Evolutionary conservation across 352 stramenopile species (phyloP).

Genomic region (Phytophthora hybrid): DNA sequence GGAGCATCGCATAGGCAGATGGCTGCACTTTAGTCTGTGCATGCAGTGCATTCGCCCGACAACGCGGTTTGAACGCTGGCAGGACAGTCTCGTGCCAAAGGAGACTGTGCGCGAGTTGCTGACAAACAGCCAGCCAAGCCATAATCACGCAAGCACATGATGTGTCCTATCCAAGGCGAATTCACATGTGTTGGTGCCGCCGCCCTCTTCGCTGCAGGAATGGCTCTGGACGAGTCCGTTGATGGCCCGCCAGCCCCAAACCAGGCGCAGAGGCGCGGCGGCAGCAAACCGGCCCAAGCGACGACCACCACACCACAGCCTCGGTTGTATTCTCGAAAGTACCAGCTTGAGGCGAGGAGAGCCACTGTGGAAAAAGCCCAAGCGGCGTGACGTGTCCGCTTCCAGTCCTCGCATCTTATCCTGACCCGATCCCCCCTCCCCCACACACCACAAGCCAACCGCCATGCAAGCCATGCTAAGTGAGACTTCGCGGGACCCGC

Average conservation of each 20-base stretch:
- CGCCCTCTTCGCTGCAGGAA: conserved; percentile 28
- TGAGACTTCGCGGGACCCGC: conserved; percentile 35
- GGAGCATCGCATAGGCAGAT: conserved; percentile 38
- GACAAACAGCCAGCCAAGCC: conserved; percentile 46
- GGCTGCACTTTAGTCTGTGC: conserved; percentile 8
- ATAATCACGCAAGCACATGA: conserved; percentile 46
- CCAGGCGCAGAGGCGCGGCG: conserved; percentile 32
- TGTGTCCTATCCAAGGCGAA: conserved; percentile 40
- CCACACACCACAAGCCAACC: conserved; percentile 1
- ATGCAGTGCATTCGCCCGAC: too few relatives aligned
- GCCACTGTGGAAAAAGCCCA: conserved; percentile 42
- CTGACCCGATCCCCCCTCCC: neutral
- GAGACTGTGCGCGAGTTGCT: conserved; percentile 24
- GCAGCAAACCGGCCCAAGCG: conserved; percentile 22
- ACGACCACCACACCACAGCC: conserved; percentile 14
- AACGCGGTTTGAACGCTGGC: too few relatives aligned
- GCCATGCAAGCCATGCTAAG: conserved; percentile 50
- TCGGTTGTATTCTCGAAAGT: conserved; percentile 43
- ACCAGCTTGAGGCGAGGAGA: conserved; percentile 40
- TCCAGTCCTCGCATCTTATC: conserved; percentile 10
- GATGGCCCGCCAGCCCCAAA: conserved; percentile 34
- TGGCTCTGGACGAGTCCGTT: conserved; percentile 43
- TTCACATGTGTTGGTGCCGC: conserved; percentile 21
- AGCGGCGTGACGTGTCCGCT: conserved; percentile 28
- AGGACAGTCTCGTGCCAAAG: too few relatives aligned